phyloP scores from a whole-genome alignment of 2,329 filamentous ascomycete species.

The Aureobasidium melanogenum region DNA sequence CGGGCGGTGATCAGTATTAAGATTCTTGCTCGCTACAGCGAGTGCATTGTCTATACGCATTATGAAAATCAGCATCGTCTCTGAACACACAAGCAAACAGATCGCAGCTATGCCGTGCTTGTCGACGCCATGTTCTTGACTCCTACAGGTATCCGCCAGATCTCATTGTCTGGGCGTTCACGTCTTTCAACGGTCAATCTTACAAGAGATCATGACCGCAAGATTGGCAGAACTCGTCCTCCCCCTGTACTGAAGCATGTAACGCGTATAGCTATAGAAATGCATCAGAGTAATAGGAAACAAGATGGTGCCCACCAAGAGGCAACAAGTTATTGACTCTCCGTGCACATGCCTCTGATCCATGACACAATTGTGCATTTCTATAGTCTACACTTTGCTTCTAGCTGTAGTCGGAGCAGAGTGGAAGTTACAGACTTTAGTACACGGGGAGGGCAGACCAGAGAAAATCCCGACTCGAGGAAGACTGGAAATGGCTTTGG shows the following conservation, averaged over 20 bases:
- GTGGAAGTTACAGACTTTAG: no score
- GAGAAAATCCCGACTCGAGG: not conserved
- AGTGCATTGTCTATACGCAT: constrained; percentile 55
- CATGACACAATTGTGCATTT: no score
- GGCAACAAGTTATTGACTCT: no score
- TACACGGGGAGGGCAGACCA: no score
- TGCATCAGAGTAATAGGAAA: no score
- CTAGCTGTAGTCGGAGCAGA: no score
- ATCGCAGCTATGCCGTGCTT: not conserved
- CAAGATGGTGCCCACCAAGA: no score
- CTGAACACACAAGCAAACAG: no score
- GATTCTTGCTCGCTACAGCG: constrained; percentile 82
- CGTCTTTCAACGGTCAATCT: not conserved
- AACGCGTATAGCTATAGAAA: no score
- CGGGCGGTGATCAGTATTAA: constrained; percentile 71
- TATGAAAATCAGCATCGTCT: not conserved
- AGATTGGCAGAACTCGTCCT: not conserved
- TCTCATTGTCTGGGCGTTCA: not conserved
- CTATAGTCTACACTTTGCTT: no score
- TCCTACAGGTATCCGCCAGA: not conserved
- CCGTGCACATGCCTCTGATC: no score
- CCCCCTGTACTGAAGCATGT: no score
- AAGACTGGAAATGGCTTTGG: not conserved
- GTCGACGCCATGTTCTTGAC: not conserved
- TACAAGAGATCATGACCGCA: not conserved